A percentile compares a stretch with the other conserved stretches of the same genome.
Evolutionary conservation across 768 basidiomycete species (phyloP).

Genomic region (Rhodocollybia butyracea): DNA sequence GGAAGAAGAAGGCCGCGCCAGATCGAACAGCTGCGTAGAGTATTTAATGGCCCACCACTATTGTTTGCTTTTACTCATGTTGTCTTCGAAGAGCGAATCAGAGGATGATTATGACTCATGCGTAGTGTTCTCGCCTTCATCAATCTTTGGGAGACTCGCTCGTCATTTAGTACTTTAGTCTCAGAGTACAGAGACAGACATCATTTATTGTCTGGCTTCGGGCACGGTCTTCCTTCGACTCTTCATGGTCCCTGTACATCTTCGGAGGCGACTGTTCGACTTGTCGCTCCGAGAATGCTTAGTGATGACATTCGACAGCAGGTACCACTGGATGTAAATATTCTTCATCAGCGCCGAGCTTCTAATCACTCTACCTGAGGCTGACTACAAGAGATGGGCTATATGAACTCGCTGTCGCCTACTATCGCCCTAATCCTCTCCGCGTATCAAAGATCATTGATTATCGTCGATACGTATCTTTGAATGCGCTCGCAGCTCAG

Average conservation of each 20-base stretch:
- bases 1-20: background rate
- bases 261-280: background rate
- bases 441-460: background rate
- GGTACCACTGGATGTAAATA: background rate
- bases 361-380: background rate
- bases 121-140: background rate
- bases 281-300: background rate
- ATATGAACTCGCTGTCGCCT: background rate
- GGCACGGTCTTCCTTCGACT: background rate
- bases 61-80: background rate
- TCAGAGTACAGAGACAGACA: background rate
- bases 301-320: too few relatives aligned
- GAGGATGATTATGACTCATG: background rate
- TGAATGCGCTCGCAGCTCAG: background rate
- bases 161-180: background rate
- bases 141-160: background rate
- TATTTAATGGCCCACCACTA: background rate
- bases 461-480: background rate
- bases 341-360: background rate
- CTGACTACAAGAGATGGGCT: too few relatives aligned
- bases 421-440: background rate
- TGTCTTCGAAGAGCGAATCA: background rate
- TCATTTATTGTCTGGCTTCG: background rate
- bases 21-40: background rate
- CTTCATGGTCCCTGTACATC: background rate